Evolutionary conservation across 805 yeast genomes (phyloP).

Genomic region (Zygoascus tannicola): DNA sequence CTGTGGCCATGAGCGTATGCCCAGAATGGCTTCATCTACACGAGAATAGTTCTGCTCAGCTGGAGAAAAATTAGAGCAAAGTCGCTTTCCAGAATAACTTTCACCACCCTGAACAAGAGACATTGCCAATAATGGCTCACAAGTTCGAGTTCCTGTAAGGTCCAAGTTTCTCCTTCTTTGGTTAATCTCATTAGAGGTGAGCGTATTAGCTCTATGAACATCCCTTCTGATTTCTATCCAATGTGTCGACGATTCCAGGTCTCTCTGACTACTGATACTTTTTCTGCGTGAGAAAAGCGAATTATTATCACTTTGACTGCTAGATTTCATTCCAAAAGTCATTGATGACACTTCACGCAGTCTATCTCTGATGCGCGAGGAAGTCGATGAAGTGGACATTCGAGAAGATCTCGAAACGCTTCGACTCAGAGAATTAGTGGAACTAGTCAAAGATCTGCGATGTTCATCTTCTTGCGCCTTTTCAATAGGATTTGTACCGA

Average conservation of each 20-base stretch:
- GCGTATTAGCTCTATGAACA: conserved; percentile 61
- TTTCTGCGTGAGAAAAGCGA: not conserved
- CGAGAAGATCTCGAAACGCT: conserved; percentile 18
- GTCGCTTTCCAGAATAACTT: conserved; percentile 14
- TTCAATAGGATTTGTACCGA: conserved; percentile 1
- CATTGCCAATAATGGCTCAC: conserved; percentile 40
- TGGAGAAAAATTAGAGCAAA: conserved; percentile 13
- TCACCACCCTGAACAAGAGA: conserved; percentile 20
- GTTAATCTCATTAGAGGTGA: conserved; percentile 59
- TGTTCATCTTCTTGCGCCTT: not conserved
- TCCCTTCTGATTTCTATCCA: conserved; percentile 53
- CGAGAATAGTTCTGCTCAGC: conserved; percentile 16
- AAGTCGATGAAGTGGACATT: conserved; percentile 12
- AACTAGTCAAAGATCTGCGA: not conserved
- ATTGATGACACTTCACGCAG: conserved; percentile 11
- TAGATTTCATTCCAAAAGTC: conserved; percentile 1
- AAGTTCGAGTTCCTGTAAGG: conserved; percentile 52
- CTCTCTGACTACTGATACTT: conserved; percentile 2
- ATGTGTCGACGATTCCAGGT: conserved; percentile 9
- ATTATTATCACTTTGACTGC: not conserved
- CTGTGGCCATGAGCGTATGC: conserved; percentile 30
- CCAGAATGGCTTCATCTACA: conserved; percentile 23
- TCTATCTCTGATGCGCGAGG: conserved; percentile 7
- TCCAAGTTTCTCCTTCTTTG: conserved; percentile 46
- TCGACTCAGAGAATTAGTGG: conserved; percentile 8